Evolutionary conservation across 371 early-diverging fungal genomes (phyloP), one percentile per base, ranked within the genome.

Genomic region (Apophysomyces ossiformis): DNA sequence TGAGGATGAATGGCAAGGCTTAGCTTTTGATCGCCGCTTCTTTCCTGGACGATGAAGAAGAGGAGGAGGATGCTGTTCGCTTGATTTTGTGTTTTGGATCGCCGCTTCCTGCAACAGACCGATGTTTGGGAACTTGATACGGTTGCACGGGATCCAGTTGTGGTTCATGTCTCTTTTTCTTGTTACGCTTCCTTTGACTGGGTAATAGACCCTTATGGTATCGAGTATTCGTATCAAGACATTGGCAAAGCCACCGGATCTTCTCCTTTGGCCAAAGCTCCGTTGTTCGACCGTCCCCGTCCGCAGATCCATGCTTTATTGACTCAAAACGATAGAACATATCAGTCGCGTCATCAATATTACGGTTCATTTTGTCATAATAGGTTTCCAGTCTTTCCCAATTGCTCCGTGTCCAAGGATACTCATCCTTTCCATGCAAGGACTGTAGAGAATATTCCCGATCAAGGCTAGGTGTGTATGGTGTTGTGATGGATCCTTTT

Each of bases 221-320:
- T 59, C 38, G 35, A 12, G 59, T 59, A 59, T 59, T 59, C 38
- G 59, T 59, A 36, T 59, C 59, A 7, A 59, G 38, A 5, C 59
- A 59, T 59, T 37, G 37, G n/a, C 59, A 59, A 12, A 32, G 59
- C 59, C 59, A 59, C 16, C 32, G 12, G 38, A 59, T 37, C 12
- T 59, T 37, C 15, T 59, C 59, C n/a, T 59, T 59, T 38, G 59
- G 18, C 59, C 59, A 59, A 13, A 59, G 36, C 32, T 57, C 57
- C 5, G 32, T 18, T 8, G 59, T 32, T 59, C 15, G 35, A 37
- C 13, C 59, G n/a, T 36, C 12, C 1, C 38, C 59, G 32, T 18
- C 37, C 57, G 15, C 57, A 21, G n/a, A 6, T 32, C 15, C 57
- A 13, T 32, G 11, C 37, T 18, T 16, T 16, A 59, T 37, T 13